Percentiles rank a stretch among this genome's conserved stretches.
Evolutionary conservation across 108 stramenopile species (phyloP).

Genomic region (Pseudonitzschia multiseries): DNA sequence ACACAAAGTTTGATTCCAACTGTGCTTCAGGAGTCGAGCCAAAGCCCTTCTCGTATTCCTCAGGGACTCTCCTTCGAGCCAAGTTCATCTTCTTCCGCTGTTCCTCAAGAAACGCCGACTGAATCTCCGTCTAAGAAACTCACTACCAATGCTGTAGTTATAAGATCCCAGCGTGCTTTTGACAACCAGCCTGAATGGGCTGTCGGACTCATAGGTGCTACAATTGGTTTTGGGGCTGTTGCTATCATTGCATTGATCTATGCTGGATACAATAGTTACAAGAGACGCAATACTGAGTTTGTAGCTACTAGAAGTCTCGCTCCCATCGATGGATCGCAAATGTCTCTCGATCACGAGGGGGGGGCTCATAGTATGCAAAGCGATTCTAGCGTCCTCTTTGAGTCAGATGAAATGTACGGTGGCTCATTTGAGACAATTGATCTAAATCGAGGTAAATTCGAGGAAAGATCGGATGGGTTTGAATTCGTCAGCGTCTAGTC

Average conservation of each 20-base stretch:
- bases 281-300: not conserved
- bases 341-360: not conserved
- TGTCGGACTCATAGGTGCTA: constrained; percentile 2
- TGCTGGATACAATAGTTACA: not conserved
- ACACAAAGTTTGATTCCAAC: not conserved
- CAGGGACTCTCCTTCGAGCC: not conserved
- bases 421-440: constrained; percentile 8
- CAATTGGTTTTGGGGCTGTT: not conserved
- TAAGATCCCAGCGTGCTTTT: not conserved
- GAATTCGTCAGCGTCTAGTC: constrained; percentile 17
- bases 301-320: not conserved
- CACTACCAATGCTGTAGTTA: not conserved
- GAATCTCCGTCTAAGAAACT: not conserved
- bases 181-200: constrained; percentile 9
- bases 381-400: not conserved
- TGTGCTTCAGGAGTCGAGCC: not conserved
- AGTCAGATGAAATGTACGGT: not conserved
- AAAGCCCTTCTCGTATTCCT: not conserved
- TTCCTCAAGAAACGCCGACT: not conserved
- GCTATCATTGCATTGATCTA: not conserved
- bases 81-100: not conserved
- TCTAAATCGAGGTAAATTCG: constrained; percentile 6
- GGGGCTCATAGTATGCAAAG: not conserved
- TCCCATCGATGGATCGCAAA: constrained; percentile 1
- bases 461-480: constrained; percentile 11